These are phyloP conservation scores for Atalantia buxifolia DNA, from an alignment of 345 rosid genomes.

Conservation along the genomic window DNA sequence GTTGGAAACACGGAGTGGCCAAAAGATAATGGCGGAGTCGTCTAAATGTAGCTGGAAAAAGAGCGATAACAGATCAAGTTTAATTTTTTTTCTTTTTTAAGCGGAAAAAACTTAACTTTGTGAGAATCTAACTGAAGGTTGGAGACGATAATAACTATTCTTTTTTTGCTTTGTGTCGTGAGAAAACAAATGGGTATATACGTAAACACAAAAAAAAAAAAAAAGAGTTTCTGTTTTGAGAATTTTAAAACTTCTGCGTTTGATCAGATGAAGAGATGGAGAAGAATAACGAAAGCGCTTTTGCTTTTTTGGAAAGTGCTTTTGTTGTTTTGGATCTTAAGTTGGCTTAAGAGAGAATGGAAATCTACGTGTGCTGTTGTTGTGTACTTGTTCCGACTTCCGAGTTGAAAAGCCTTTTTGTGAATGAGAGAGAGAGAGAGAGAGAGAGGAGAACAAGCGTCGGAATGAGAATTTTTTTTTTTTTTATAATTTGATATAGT, in stretches of 20 bases:
- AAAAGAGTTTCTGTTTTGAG: not conserved
- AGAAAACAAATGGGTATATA: not conserved
- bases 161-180: not conserved
- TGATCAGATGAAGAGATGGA: not conserved
- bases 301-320: not conserved
- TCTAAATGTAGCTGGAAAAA: conserved; percentile 31
- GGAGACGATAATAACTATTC: conserved; percentile 24
- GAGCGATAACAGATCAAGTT: conserved; percentile 16
- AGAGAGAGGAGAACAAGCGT: not conserved
- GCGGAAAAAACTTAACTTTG: conserved; percentile 16
- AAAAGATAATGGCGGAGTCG: conserved; percentile 22
- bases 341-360: not conserved
- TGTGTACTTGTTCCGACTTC: not conserved
- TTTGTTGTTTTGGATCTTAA: conserved; percentile 25
- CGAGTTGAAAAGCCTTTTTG: conserved; percentile 10
- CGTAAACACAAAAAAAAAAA: too few relatives aligned
- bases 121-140: conserved; percentile 26
- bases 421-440: conserved; percentile 1
- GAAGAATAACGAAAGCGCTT: not conserved
- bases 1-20: conserved; percentile 16
- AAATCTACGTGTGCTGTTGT: not conserved
- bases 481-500: not conserved
- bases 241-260: not conserved
- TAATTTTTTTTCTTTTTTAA: too few relatives aligned
- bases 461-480: not conserved